phyloP scores from a whole-genome alignment of 768 basidiomycete species.

The Phanerochaete carnosa region DNA sequence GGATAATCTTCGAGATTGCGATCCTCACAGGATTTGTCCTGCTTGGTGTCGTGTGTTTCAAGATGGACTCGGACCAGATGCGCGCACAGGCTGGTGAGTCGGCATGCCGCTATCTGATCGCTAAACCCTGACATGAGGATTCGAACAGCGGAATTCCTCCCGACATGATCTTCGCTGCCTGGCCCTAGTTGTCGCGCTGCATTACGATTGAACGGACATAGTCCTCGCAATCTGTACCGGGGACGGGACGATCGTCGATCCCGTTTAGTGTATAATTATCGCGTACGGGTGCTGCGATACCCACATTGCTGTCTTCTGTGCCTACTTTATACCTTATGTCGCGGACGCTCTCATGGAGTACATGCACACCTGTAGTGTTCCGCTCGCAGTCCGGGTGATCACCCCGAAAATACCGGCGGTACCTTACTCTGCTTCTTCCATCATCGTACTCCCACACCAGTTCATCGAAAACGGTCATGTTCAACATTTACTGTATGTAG shows the following conservation, averaged over 20 bases:
- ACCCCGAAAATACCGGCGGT: neutral
- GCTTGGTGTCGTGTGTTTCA: conserved; percentile 81
- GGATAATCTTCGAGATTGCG: conserved; percentile 77
- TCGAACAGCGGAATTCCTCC: conserved; percentile 52
- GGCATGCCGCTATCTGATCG: conserved; percentile 1
- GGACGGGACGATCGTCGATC: neutral
- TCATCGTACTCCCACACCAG: too few species aligned
- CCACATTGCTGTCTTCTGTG: neutral
- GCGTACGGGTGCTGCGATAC: neutral
- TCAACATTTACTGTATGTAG: too few species aligned
- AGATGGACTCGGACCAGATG: conserved; percentile 63
- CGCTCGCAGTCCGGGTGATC: neutral
- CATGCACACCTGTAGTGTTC: neutral
- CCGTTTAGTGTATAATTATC: neutral
- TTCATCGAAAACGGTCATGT: too few species aligned
- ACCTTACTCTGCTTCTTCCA: neutral
- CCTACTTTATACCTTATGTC: conserved; percentile 1
- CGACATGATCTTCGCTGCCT: conserved; percentile 39
- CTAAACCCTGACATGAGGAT: conserved; percentile 8
- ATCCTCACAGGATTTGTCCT: conserved; percentile 77
- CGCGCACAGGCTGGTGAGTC: conserved; percentile 66
- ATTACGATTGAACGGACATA: neutral
- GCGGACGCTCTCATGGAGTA: neutral
- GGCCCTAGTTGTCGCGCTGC: neutral
- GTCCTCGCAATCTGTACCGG: neutral